These are phyloP conservation scores for Aegilops umbellulata DNA, from an alignment of 176 grass and related monocot genomes.

Conservation along the genomic window DNA sequence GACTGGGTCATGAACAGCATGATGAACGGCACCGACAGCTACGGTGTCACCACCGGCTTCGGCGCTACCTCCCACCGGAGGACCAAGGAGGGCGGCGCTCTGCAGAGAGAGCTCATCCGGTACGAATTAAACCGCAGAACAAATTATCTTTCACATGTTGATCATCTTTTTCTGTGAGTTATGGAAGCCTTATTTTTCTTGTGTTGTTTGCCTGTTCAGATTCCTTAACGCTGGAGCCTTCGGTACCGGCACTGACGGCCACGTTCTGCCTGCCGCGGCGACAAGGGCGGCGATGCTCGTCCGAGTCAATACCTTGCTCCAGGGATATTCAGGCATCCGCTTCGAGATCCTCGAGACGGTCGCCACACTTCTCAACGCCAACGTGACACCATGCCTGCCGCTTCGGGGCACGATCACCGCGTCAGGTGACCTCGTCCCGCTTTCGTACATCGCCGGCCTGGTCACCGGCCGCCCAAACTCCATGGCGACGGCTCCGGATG, in stretches of 20 bases:
- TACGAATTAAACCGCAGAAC: background rate
- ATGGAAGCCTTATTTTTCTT: background rate
- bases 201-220: background rate
- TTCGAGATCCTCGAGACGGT: constrained; percentile 86
- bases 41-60: background rate
- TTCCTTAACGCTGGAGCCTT: constrained; percentile 53
- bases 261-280: constrained; percentile 50
- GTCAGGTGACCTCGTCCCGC: constrained; percentile 71
- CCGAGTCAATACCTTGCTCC: constrained; percentile 81
- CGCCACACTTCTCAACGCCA: constrained; percentile 61
- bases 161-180: no score
- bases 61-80: background rate
- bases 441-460: constrained; percentile 78
- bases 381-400: constrained; percentile 82
- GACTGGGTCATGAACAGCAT: constrained; percentile 15
- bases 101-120: background rate
- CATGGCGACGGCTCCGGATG: constrained; percentile 22
- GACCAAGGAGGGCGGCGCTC: background rate
- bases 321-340: constrained; percentile 86
- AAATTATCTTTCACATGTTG: no score
- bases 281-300: constrained; percentile 84
- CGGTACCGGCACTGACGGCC: constrained; percentile 54
- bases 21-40: background rate
- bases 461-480: constrained; percentile 71
- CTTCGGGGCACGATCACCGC: constrained; percentile 84